Evolutionary conservation across 2,329 filamentous ascomycete species (phyloP), one percentile per base, ranked within the genome.

Genomic region (Torrubiella hemipterigena): DNA sequence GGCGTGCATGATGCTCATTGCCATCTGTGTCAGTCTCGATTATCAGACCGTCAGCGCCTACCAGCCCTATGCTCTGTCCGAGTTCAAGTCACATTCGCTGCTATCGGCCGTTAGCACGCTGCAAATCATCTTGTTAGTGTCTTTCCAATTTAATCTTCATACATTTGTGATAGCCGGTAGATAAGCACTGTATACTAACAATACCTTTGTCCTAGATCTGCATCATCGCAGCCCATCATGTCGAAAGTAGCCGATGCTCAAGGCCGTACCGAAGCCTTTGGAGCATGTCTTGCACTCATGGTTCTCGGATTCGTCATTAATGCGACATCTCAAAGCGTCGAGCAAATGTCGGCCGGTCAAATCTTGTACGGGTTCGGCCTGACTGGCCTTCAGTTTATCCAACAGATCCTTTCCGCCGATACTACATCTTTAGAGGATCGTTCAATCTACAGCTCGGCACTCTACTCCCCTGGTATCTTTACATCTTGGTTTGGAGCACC

Each of bases 321-420:
- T 54, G 69, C 73, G 3, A 53, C 60, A 3, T 69, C 69, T 1
- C 56, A 57, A 24, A 69, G 65, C 36, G 65, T 77, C 21, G 50
- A 66, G 33, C 67, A 64, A 3, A 71, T 65, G 31, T 56, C 65
- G 2, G 61, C 61, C 3, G 68, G 65, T 0, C 65, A 76, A 43
- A 67, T 77, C 22, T 75, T 78, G 48, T 77, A 76, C 44, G 65
- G 72, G 3, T 67, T 71, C 11, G 73, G 72, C 4, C 61, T 55
- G 27, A 74, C 69, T 1, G 71, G 70, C 7, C 53, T 76, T 6
- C 63, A 71, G 35, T 70, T 78, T 29, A 50, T 77, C 15, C 67
- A 76, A 43, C 73, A 78, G 45, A 68, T 79, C 24, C 74, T 79
- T 47, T 67, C 78, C 29, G 74, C 74, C 18, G 73, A 79, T 47